These are phyloP conservation scores for Thinopyrum elongatum DNA, from an alignment of 176 grass and related monocot genomes.

Conservation along the genomic window DNA sequence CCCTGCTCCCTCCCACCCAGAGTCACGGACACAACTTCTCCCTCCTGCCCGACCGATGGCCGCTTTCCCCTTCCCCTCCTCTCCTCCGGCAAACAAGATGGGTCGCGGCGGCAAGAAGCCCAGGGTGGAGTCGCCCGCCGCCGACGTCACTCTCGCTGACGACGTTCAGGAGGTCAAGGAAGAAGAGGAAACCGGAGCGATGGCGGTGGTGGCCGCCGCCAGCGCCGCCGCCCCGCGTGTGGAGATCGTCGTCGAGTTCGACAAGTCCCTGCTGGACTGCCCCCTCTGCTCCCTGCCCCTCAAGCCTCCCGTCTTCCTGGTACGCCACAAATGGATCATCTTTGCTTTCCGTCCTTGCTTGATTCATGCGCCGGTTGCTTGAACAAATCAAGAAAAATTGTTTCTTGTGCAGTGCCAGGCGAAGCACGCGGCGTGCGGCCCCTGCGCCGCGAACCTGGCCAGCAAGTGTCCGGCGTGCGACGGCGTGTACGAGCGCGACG, in stretches of 20 bases:
- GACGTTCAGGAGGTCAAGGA: no score
- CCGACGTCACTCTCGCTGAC: no score
- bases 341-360: no score
- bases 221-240: neutral
- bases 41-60: no score
- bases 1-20: no score
- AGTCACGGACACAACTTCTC: no score
- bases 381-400: no score
- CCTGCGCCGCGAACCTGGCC: neutral
- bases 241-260: neutral
- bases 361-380: neutral
- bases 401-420: neutral
- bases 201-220: neutral
- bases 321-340: neutral
- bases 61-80: no score
- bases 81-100: no score
- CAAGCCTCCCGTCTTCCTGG: neutral
- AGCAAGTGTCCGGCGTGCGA: neutral
- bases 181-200: no score
- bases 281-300: neutral
- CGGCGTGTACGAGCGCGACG: neutral
- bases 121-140: no score
- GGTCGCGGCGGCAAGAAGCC: no score
- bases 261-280: neutral
- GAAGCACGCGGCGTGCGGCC: neutral